Conservation (phyloP, 257 asterid genomes). For the Solanum clarkiae region DNA sequence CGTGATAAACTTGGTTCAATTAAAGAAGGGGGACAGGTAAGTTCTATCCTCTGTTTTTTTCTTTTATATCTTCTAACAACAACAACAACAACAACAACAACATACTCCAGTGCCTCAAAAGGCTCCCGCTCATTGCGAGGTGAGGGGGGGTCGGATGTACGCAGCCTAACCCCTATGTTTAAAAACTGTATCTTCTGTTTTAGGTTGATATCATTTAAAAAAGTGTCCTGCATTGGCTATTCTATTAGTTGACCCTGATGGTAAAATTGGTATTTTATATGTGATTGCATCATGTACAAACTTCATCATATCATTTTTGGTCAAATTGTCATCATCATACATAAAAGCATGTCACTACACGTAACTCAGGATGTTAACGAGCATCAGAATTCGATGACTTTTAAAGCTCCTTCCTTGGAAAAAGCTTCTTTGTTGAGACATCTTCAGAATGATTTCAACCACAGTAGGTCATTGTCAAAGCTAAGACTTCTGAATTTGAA, state of each 20-base stretch:
- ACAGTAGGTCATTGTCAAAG: not conserved
- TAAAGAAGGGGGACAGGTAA: constrained; percentile 92
- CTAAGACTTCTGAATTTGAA: not conserved
- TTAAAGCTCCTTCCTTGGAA: not conserved
- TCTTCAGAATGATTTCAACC: not conserved
- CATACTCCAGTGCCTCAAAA: too few relatives aligned
- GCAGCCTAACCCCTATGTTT: too few relatives aligned
- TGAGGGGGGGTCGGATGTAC: too few relatives aligned
- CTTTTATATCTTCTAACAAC: too few relatives aligned
- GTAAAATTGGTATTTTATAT: not conserved
- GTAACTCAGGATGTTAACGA: not conserved
- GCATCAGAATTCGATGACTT: not conserved
- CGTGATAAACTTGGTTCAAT: constrained; percentile 72
- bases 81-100: too few relatives aligned
- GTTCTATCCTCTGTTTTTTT: not conserved
- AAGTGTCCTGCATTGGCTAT: not conserved
- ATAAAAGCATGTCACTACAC: not conserved
- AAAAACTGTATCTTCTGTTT: not conserved
- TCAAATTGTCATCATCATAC: not conserved
- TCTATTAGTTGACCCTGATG: not conserved
- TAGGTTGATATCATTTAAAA: not conserved
- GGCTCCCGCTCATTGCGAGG: too few relatives aligned
- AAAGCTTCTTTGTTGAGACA: not conserved
- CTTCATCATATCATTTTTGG: not conserved
- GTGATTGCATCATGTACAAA: not conserved